These are phyloP conservation scores for Mycena metata DNA, from an alignment of 768 basidiomycete genomes.

Conservation along the genomic window DNA sequence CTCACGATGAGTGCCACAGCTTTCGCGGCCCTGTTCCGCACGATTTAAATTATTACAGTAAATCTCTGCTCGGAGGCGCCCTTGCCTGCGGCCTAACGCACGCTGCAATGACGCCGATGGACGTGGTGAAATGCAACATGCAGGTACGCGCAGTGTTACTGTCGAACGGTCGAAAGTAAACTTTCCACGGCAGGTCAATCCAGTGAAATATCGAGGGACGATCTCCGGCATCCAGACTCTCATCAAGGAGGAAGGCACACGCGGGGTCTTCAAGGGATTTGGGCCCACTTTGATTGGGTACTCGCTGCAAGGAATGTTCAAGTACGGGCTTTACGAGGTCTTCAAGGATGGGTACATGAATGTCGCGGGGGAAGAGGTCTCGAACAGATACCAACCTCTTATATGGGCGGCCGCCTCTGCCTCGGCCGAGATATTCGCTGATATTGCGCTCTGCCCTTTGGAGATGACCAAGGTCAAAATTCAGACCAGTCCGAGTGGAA, in stretches of 20 bases:
- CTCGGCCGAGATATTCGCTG: conserved; percentile 94
- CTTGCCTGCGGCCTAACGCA: conserved; percentile 90
- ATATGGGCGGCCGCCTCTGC: conserved; percentile 96
- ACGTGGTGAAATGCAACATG: conserved; percentile 93
- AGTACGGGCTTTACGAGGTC: conserved; percentile 96
- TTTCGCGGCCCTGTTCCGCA: conserved; percentile 81
- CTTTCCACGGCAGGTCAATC: conserved; percentile 68
- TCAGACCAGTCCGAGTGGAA: conserved; percentile 5
- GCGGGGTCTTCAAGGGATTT: conserved; percentile 93
- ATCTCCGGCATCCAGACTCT: conserved; percentile 71
- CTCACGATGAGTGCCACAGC: conserved; percentile 49
- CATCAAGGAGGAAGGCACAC: conserved; percentile 82
- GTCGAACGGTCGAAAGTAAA: conserved; percentile 1
- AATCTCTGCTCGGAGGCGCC: conserved; percentile 88
- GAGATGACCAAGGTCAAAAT: conserved; percentile 76
- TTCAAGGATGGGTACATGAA: conserved; percentile 96
- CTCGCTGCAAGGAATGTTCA: conserved; percentile 96
- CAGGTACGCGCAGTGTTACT: conserved; percentile 62
- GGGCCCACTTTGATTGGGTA: conserved; percentile 94
- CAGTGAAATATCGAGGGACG: conserved; percentile 79
- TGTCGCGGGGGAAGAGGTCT: conserved; percentile 83
- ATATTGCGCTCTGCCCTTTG: conserved; percentile 93
- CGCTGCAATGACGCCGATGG: conserved; percentile 86
- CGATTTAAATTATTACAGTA: conserved; percentile 80
- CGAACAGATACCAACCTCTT: conserved; percentile 83